These are phyloP conservation scores for Penicillium argentinense DNA, from an alignment of 495 filamentous ascomycete species.

Conservation along the genomic window DNA sequence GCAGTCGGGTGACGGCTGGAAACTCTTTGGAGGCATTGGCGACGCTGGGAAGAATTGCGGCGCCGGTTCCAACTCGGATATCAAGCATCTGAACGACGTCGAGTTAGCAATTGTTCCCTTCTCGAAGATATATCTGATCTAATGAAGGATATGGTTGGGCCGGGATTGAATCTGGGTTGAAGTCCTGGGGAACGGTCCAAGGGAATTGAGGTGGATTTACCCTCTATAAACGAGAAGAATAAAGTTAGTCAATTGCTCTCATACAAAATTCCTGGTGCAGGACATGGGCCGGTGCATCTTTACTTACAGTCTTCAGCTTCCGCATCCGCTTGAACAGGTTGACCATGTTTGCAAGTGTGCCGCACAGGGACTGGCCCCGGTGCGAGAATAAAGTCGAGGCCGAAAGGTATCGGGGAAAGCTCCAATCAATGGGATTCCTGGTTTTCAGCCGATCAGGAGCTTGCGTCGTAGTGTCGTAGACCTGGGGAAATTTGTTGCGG, in stretches of 20 bases:
- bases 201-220: constrained; percentile 31
- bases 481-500: constrained; percentile 28
- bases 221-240: constrained; percentile 19
- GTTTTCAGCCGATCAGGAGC: constrained; percentile 4
- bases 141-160: neutral
- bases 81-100: constrained; percentile 58
- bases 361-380: constrained; percentile 22
- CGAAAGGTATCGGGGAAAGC: neutral
- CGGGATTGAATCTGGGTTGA: constrained; percentile 2
- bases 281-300: too few relatives aligned
- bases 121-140: neutral
- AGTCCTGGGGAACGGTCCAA: constrained; percentile 12
- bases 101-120: constrained; percentile 11
- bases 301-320: constrained; percentile 72
- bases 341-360: constrained; percentile 59
- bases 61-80: constrained; percentile 75
- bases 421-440: neutral
- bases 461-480: constrained; percentile 15
- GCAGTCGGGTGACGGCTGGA: constrained; percentile 69
- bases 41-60: constrained; percentile 67
- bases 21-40: constrained; percentile 48
- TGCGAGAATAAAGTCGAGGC: constrained; percentile 1
- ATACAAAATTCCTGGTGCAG: too few relatives aligned
- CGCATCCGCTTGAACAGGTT: constrained; percentile 75
- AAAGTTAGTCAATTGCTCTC: constrained; percentile 4